These are phyloP conservation scores for Entomortierella chlamydospora DNA, from an alignment of 192 early-diverging fungal genomes.

Conservation along the genomic window DNA sequence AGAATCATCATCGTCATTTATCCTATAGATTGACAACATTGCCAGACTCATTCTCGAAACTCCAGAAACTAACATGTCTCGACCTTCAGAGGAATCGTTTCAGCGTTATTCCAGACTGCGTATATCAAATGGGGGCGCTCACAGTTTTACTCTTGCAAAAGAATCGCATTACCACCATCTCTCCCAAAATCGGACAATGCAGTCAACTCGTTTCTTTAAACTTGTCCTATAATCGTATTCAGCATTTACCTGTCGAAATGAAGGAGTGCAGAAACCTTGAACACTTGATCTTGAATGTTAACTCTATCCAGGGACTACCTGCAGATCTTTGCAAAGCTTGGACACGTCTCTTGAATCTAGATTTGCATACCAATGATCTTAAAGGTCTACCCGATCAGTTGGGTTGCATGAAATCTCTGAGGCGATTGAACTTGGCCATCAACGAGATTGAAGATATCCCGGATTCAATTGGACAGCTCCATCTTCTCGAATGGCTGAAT, in stretches of 20 bases:
- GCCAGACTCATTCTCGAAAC: conserved; percentile 40
- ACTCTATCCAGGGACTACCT: conserved; percentile 43
- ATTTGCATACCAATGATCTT: conserved; percentile 60
- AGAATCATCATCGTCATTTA: too few relatives aligned
- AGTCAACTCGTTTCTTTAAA: conserved; percentile 50
- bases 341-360: conserved; percentile 54
- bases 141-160: conserved; percentile 58
- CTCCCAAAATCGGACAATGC: conserved; percentile 26
- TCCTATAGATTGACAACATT: conserved; percentile 41
- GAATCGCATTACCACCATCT: conserved; percentile 49
- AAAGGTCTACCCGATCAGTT: conserved; percentile 19
- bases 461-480: conserved; percentile 40
- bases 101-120: conserved; percentile 51
- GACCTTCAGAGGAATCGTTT: conserved; percentile 58
- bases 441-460: conserved; percentile 55
- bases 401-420: conserved; percentile 27
- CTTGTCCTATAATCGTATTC: conserved; percentile 55
- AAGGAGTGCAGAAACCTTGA: conserved; percentile 35
- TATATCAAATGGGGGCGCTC: conserved; percentile 40
- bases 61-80: conserved; percentile 46
- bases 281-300: conserved; percentile 57
- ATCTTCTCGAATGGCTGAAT: conserved; percentile 59
- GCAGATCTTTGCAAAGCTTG: conserved; percentile 37
- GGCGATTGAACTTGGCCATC: conserved; percentile 61
- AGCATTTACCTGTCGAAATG: conserved; percentile 40